Percentiles rank a stretch among this genome's conserved stretches.
phyloP scores from a whole-genome alignment of 2,329 filamentous ascomycete species.

The Apiospora koreana region DNA sequence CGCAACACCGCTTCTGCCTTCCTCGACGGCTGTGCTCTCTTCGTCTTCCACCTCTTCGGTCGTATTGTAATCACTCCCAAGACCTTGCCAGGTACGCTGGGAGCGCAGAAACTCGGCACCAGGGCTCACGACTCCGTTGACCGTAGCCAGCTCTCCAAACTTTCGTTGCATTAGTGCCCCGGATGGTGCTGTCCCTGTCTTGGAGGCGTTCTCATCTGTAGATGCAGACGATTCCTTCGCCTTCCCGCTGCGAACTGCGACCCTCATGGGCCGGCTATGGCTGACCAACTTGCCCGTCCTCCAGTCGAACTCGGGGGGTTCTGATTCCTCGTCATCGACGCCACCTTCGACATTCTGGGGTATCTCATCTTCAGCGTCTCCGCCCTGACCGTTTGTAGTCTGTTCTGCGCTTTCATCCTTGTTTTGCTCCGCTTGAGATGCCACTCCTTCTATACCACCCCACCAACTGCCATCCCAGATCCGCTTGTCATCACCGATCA shows the following conservation, averaged over 20 bases:
- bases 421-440: constrained; percentile 37
- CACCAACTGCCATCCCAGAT: constrained; percentile 90
- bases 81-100: constrained; percentile 84
- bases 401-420: constrained; percentile 16
- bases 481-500: constrained; percentile 73
- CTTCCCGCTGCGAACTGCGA: constrained; percentile 37
- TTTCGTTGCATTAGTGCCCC: constrained; percentile 63
- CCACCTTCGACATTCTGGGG: constrained; percentile 40
- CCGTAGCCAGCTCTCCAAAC: constrained; percentile 69
- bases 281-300: constrained; percentile 83
- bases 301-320: constrained; percentile 88
- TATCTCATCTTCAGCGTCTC: not conserved
- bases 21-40: constrained; percentile 71
- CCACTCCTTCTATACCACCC: constrained; percentile 76
- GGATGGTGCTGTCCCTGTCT: constrained; percentile 28
- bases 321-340: constrained; percentile 68
- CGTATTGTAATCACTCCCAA: constrained; percentile 79
- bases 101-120: constrained; percentile 85
- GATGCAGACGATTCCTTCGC: constrained; percentile 18
- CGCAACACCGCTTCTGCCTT: constrained; percentile 85
- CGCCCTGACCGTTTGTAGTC: not conserved
- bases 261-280: constrained; percentile 73
- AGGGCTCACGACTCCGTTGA: constrained; percentile 87
- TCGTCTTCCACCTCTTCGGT: constrained; percentile 61
- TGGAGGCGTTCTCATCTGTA: constrained; percentile 23